phyloP scores from a whole-genome alignment of 257 asterid species.

The Nicotiana undulata region DNA sequence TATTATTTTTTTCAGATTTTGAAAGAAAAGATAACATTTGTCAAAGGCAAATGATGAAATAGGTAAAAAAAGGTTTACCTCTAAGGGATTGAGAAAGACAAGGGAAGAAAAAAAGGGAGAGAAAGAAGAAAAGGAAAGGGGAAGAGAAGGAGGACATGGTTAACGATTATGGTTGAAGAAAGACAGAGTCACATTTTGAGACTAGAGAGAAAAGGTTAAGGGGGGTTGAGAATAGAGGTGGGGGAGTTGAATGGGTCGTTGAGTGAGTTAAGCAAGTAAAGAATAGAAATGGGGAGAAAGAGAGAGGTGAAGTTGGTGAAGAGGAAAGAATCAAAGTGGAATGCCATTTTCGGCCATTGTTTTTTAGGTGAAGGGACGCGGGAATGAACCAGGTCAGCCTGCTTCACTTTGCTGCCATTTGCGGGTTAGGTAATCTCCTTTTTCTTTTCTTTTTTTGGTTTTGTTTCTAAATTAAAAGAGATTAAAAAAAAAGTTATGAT shows the following conservation, averaged over 20 bases:
- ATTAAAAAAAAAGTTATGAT: not conserved
- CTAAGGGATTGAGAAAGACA: constrained; percentile 33
- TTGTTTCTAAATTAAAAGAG: not conserved
- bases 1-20: no score
- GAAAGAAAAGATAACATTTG: not conserved
- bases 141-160: constrained; percentile 11
- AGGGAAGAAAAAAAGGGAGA: constrained; percentile 27
- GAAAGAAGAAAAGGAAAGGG: constrained; percentile 20
- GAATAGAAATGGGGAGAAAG: constrained; percentile 3
- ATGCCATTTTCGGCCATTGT: not conserved
- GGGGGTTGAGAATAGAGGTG: not conserved
- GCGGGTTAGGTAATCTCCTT: not conserved
- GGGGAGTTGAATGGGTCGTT: constrained; percentile 26
- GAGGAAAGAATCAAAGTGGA: constrained; percentile 21
- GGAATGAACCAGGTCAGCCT: constrained; percentile 10
- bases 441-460: not conserved
- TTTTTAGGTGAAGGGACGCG: not conserved
- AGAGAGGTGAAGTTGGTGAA: constrained; percentile 27
- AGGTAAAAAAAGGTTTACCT: constrained; percentile 30
- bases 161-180: constrained; percentile 17
- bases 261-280: constrained; percentile 14
- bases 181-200: not conserved
- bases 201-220: not conserved
- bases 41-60: not conserved
- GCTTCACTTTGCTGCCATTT: constrained; percentile 5